Evolutionary conservation across 805 yeast species (phyloP), one percentile per base, ranked within the genome.

Genomic region (Torulaspora franciscae): DNA sequence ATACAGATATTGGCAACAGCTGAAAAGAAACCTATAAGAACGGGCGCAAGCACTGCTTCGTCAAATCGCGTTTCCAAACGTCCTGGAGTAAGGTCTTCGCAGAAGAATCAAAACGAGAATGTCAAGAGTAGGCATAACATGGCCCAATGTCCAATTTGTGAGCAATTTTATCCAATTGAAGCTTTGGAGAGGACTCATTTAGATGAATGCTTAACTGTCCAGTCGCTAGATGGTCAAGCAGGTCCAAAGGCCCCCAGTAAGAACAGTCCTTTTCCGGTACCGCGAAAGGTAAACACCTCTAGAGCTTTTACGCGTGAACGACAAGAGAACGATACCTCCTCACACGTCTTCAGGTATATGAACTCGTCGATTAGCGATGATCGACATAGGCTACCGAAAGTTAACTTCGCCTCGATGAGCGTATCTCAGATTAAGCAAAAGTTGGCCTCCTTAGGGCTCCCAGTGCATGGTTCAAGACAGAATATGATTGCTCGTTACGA

Each of bases 61-160:
- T 19, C 33, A 19, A 15, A 41, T 28, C 29, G 43, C 37, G 37
- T 50, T 15, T 15, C 45, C 5, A 30, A 49, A 23, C 26, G 37
- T 6, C 30, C 40, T 4, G 45, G 47, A 23, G 46, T 49, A 7
- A 45, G 51, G 22, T 48, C 58, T 6, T 36, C 53, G 43, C 40
- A 54, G 11, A 43, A 38, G 26, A 29, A 35, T 3, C 43, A 46
- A 33, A 47, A 45, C n/a, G 42, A 40, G 43, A 39, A 32, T 11
- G 40, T 43, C 7, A 51, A 44, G 23, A 34, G 32, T 22, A 45
- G 37, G 23, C 52, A 49, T 15, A 50, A 48, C 37, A 40, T 50
- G 42, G 85, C 76, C 0, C 73, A 68, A 40, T 85, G 95, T 58
- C 95, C 95, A 0, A 71, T 85, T 2, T 85, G 95, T 59, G 59